Percentiles rank a stretch among this genome's conserved stretches.
Evolutionary conservation across 192 early-diverging fungal genomes (phyloP).

Genomic region (Coemansia sp.): DNA sequence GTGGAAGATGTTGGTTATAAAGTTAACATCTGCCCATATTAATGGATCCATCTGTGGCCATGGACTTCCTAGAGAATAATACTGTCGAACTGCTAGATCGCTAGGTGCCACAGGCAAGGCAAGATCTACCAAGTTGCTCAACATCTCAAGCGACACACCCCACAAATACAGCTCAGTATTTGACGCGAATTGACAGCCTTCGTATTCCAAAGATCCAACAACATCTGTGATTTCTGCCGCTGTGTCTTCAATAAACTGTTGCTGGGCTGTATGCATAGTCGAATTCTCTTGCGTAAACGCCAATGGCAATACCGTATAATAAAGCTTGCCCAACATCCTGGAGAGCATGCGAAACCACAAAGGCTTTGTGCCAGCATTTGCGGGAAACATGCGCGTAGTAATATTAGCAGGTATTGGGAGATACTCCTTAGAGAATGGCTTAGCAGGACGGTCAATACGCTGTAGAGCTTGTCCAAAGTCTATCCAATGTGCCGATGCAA

Average conservation of each 20-base stretch:
- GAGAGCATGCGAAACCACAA: slow-evolving; percentile 26
- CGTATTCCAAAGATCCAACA: neutral
- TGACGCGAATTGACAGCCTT: slow-evolving; percentile 14
- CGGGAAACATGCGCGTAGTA: slow-evolving; percentile 13
- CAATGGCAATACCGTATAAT: slow-evolving; percentile 33
- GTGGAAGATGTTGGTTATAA: slow-evolving; percentile 11
- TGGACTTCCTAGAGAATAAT: slow-evolving; percentile 26
- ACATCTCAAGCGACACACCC: slow-evolving; percentile 42
- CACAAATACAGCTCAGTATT: slow-evolving; percentile 43
- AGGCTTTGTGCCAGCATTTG: neutral
- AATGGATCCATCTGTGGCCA: slow-evolving; percentile 41
- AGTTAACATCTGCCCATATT: slow-evolving; percentile 43
- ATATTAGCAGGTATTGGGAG: slow-evolving; percentile 18
- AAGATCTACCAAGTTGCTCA: slow-evolving; percentile 33
- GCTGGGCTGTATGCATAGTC: neutral
- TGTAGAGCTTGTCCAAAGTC: slow-evolving; percentile 23
- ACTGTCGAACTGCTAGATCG: neutral
- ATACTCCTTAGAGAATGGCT: slow-evolving; percentile 8
- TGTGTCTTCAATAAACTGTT: neutral
- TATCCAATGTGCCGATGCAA: slow-evolving; percentile 45
- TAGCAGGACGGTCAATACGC: slow-evolving; percentile 11
- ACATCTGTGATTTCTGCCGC: too few species aligned
- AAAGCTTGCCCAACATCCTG: slow-evolving; percentile 10
- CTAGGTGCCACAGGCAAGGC: slow-evolving; percentile 20
- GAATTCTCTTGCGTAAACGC: slow-evolving; percentile 8